phyloP scores from a whole-genome alignment of 1,284 basidiomycete species.

The Garcileccinum viscosum region DNA sequence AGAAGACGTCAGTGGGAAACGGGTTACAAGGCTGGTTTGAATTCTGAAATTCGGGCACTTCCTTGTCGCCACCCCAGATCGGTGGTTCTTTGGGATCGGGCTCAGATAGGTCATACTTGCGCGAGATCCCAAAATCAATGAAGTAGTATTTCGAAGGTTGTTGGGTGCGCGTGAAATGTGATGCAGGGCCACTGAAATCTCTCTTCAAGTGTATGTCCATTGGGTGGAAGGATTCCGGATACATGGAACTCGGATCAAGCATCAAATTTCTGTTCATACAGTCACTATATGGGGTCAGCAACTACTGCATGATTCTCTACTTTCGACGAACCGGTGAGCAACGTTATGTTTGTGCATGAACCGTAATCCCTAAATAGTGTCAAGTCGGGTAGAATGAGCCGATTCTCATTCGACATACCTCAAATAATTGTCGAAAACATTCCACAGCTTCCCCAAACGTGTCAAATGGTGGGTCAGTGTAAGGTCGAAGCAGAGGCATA shows the following conservation, averaged over 20 bases:
- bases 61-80: conserved; percentile 28
- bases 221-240: not conserved
- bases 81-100: not conserved
- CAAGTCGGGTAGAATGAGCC: not conserved
- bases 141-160: not conserved
- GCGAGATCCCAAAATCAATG: not conserved
- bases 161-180: not conserved
- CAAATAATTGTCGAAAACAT: conserved; percentile 24
- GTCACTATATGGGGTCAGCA: not conserved
- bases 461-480: conserved; percentile 17
- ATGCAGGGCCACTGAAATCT: not conserved
- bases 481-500: conserved; percentile 23
- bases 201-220: not conserved
- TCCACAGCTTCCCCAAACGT: conserved; percentile 24
- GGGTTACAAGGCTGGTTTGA: conserved; percentile 32
- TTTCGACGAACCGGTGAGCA: not conserved
- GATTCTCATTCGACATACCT: conserved; percentile 6
- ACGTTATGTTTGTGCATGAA: conserved; percentile 16
- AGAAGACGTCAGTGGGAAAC: conserved; percentile 45
- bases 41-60: conserved; percentile 33
- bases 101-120: not conserved
- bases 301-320: not conserved
- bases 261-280: not conserved
- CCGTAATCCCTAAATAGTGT: conserved; percentile 10
- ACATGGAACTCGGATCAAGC: not conserved